A percentile compares a stretch with the other conserved stretches of the same genome.
These are phyloP conservation scores for Fusarium sulawesiense DNA, from an alignment of 2,329 filamentous ascomycete species.

Conservation along the genomic window DNA sequence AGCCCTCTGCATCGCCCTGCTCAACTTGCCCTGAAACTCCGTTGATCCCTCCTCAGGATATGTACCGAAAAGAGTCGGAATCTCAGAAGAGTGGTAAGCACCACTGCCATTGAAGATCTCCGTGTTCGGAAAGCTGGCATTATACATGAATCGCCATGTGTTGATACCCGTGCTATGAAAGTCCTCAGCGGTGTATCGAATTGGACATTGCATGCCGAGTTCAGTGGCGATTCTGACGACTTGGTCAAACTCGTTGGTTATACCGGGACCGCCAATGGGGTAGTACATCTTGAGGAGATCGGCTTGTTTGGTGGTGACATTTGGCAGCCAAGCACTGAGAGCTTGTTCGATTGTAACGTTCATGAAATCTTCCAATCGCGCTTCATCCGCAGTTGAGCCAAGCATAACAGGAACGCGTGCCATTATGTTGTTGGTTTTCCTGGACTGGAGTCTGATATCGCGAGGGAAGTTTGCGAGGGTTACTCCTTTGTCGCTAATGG, in stretches of 20 bases:
- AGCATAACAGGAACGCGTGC: constrained; percentile 43
- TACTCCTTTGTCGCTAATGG: constrained; percentile 37
- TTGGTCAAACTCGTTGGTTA: constrained; percentile 33
- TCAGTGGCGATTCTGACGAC: constrained; percentile 39
- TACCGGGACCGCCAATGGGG: constrained; percentile 27
- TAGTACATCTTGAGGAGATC: constrained; percentile 24
- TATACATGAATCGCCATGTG: constrained; percentile 59
- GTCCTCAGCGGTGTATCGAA: constrained; percentile 46
- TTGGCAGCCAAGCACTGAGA: background rate
- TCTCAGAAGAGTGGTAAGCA: constrained; percentile 60
- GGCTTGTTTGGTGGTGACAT: background rate
- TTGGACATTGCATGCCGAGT: constrained; percentile 37
- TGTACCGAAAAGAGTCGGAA: constrained; percentile 58
- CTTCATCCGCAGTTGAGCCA: constrained; percentile 43
- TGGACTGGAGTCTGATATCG: constrained; percentile 23
- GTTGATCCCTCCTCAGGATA: constrained; percentile 39
- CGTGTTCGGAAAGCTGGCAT: constrained; percentile 61
- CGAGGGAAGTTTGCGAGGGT: constrained; percentile 39
- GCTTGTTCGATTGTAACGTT: background rate
- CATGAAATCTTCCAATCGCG: constrained; percentile 17
- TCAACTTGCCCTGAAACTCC: constrained; percentile 32
- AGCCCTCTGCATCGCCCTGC: constrained; percentile 43
- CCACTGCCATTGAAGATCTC: constrained; percentile 52
- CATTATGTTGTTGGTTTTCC: background rate
- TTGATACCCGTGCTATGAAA: constrained; percentile 51